Evolutionary conservation across 306 rosid genomes (phyloP).

Genomic region (Sophora flavescens): DNA sequence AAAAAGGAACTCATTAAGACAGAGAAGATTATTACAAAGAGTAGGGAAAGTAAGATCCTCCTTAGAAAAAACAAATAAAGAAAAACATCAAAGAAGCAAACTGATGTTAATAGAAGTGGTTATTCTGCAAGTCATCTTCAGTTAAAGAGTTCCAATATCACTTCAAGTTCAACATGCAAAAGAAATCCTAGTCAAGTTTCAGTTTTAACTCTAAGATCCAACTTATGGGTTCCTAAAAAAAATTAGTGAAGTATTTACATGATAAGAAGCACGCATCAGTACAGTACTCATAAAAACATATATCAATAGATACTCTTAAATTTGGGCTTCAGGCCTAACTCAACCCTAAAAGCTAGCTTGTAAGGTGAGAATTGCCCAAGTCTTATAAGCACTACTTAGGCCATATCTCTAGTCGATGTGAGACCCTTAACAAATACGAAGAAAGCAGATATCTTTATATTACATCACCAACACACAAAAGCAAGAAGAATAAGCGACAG

Average conservation of each 20-base stretch:
- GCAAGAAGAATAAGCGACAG: conserved; percentile 35
- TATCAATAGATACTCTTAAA: no score
- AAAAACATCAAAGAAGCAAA: background rate
- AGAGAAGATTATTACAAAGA: background rate
- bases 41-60: background rate
- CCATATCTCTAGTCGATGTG: no score
- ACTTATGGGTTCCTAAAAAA: conserved; percentile 11
- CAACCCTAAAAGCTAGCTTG: no score
- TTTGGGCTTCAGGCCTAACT: no score
- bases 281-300: conserved; percentile 20
- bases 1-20: background rate
- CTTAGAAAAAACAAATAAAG: background rate
- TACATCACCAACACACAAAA: conserved; percentile 31
- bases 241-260: conserved; percentile 35
- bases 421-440: no score
- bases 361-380: no score
- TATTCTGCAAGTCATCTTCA: background rate
- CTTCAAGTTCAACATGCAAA: conserved; percentile 31
- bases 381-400: no score
- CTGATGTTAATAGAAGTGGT: background rate
- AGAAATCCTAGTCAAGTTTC: conserved; percentile 19
- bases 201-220: conserved; percentile 28
- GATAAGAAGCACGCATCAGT: conserved; percentile 19
- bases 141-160: conserved; percentile 18
- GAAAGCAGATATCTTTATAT: conserved; percentile 21